Percentiles rank a stretch among this genome's conserved stretches.
These are phyloP conservation scores for Bolboschoenus planiculmis DNA, from an alignment of 176 grass and related monocot genomes.

Conservation along the genomic window DNA sequence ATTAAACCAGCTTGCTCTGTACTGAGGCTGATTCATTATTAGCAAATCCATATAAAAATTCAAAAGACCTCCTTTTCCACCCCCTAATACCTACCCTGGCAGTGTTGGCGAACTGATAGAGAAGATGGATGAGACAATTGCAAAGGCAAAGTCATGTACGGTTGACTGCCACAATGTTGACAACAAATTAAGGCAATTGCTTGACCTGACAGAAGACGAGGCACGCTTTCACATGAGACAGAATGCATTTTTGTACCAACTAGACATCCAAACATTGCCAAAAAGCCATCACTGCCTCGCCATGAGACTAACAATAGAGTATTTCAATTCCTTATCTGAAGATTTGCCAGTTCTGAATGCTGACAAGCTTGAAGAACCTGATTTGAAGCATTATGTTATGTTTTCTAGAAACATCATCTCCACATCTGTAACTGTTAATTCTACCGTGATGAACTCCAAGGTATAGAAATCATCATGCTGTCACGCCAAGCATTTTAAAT, in stretches of 20 bases:
- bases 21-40: background rate
- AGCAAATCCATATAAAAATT: background rate
- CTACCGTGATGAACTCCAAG: slow-evolving; percentile 60
- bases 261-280: slow-evolving; percentile 53
- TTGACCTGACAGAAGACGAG: slow-evolving; percentile 71
- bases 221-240: slow-evolving; percentile 71
- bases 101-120: slow-evolving; percentile 43
- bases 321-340: slow-evolving; percentile 39
- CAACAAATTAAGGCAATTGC: slow-evolving; percentile 62
- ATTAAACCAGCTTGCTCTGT: background rate
- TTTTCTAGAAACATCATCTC: slow-evolving; percentile 63
- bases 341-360: slow-evolving; percentile 24
- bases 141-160: slow-evolving; percentile 50
- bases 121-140: slow-evolving; percentile 52
- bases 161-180: slow-evolving; percentile 57
- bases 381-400: slow-evolving; percentile 48
- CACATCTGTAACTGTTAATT: slow-evolving; percentile 67
- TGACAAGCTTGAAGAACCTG: slow-evolving; percentile 42
- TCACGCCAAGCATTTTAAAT: background rate
- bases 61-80: background rate
- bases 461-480: slow-evolving; percentile 25
- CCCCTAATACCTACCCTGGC: slow-evolving; percentile 17
- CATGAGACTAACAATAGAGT: slow-evolving; percentile 64
- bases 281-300: slow-evolving; percentile 68
- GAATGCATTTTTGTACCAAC: slow-evolving; percentile 51